phyloP scores from a whole-genome alignment of 2,329 filamentous ascomycete genomes.

The Fusarium piperis region DNA sequence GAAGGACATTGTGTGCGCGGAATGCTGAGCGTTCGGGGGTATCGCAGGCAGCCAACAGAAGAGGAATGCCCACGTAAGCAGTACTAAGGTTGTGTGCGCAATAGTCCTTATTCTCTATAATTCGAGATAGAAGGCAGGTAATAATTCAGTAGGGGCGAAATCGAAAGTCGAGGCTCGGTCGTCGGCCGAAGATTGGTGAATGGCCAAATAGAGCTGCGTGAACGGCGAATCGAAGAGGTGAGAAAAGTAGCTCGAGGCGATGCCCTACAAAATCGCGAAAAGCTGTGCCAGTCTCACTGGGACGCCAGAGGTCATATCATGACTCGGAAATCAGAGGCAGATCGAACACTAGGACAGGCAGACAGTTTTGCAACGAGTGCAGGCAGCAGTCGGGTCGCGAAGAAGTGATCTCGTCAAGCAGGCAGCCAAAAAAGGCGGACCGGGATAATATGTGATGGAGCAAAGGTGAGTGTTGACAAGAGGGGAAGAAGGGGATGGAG shows the following conservation, averaged over 20 bases:
- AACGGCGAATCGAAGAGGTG: slow-evolving; percentile 24
- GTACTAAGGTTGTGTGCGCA: slow-evolving; percentile 17
- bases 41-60: slow-evolving; percentile 37
- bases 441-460: slow-evolving; percentile 10
- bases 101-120: slow-evolving; percentile 14
- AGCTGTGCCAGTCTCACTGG: slow-evolving; percentile 42
- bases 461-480: slow-evolving; percentile 5
- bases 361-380: slow-evolving; percentile 11
- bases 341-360: slow-evolving; percentile 33
- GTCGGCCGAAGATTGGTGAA: slow-evolving; percentile 15
- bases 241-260: slow-evolving; percentile 33
- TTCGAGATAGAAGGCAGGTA: slow-evolving; percentile 12
- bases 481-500: slow-evolving; percentile 12
- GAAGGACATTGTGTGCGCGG: slow-evolving; percentile 63
- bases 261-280: slow-evolving; percentile 40
- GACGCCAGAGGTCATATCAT: slow-evolving; percentile 42
- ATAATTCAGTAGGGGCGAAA: slow-evolving; percentile 18
- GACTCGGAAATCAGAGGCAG: slow-evolving; percentile 36
- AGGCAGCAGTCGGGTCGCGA: slow-evolving; percentile 30
- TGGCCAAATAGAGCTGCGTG: slow-evolving; percentile 12
- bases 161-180: slow-evolving; percentile 10
- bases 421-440: slow-evolving; percentile 26
- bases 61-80: slow-evolving; percentile 45
- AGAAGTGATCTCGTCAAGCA: slow-evolving; percentile 25
- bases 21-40: slow-evolving; percentile 40